Percentiles rank a stretch among this genome's conserved stretches.
Evolutionary conservation across 2,329 filamentous ascomycete species (phyloP).

Genomic region (Beauveria medogensis): DNA sequence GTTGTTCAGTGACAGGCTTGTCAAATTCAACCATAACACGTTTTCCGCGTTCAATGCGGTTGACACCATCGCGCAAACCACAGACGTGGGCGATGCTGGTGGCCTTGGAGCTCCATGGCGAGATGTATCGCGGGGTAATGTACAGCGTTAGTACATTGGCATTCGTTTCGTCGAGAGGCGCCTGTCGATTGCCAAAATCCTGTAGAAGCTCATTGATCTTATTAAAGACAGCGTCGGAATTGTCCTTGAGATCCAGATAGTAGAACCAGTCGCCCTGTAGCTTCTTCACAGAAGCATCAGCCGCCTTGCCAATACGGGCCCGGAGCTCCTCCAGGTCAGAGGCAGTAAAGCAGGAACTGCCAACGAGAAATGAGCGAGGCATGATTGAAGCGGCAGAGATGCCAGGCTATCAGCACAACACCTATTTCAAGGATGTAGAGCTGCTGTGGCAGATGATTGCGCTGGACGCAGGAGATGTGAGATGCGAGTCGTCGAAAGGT

Average conservation of each 20-base stretch:
- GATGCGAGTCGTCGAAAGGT: neutral
- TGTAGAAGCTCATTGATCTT: conserved; percentile 40
- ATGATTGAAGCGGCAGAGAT: conserved; percentile 18
- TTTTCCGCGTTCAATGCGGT: conserved; percentile 81
- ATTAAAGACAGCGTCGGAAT: conserved; percentile 35
- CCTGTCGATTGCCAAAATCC: conserved; percentile 24
- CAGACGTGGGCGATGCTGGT: conserved; percentile 92
- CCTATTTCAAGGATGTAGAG: conserved; percentile 4
- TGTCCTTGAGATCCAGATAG: conserved; percentile 54
- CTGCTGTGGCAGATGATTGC: conserved; percentile 3
- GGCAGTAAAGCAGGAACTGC: conserved; percentile 41
- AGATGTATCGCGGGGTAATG: conserved; percentile 76
- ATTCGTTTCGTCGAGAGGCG: conserved; percentile 28
- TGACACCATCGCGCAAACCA: conserved; percentile 60
- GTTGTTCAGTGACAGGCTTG: conserved; percentile 32
- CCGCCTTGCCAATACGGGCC: conserved; percentile 35
- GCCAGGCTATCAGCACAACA: conserved; percentile 7
- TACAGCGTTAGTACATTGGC: conserved; percentile 54
- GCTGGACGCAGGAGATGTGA: neutral
- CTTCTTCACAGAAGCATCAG: conserved; percentile 35
- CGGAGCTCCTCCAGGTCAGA: conserved; percentile 37
- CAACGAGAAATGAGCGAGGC: conserved; percentile 30
- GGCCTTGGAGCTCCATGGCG: conserved; percentile 95
- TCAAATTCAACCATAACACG: conserved; percentile 62
- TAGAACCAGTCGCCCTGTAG: conserved; percentile 53